Evolutionary conservation across 805 yeast genomes (phyloP).

Genomic region (Myxozyma kluyveri): DNA sequence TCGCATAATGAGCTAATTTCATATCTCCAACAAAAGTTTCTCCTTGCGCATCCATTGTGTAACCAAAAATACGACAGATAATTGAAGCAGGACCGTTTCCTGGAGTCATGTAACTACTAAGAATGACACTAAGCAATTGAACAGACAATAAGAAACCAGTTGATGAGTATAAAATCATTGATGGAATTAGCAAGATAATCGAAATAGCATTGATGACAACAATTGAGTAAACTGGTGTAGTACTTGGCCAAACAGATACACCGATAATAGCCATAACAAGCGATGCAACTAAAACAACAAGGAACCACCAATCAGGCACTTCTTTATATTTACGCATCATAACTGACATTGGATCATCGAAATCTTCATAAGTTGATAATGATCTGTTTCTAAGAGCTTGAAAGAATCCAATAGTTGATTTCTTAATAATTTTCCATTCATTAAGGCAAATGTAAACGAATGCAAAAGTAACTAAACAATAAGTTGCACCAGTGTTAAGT

Average conservation of each 20-base stretch:
- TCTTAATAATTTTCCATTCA: conserved; percentile 53
- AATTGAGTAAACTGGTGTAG: conserved; percentile 63
- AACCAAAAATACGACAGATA: conserved; percentile 59
- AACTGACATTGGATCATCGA: conserved; percentile 17
- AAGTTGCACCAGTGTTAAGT: conserved; percentile 51
- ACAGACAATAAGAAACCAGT: conserved; percentile 60
- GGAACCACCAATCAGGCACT: conserved; percentile 48
- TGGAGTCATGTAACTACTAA: conserved; percentile 15
- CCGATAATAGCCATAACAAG: conserved; percentile 36
- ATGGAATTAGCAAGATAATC: conserved; percentile 56
- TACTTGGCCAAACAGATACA: conserved; percentile 36
- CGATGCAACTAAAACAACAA: conserved; percentile 45
- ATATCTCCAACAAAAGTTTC: conserved; percentile 52
- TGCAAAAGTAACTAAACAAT: conserved; percentile 54
- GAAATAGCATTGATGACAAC: conserved; percentile 55
- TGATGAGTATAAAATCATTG: conserved; percentile 59
- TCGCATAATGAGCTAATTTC: conserved; percentile 54
- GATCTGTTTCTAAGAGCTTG: conserved; percentile 36
- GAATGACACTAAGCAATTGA: conserved; percentile 36
- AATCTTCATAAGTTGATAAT: conserved; percentile 53
- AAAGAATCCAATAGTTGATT: conserved; percentile 57
- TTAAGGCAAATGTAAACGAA: conserved; percentile 66
- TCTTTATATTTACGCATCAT: conserved; percentile 56
- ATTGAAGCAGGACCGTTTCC: conserved; percentile 43
- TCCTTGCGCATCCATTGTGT: conserved; percentile 54